A percentile compares a stretch with the other conserved stretches of the same genome.
Conservation (phyloP, 768 basidiomycete species). For the Pleurotus tuber-regium region DNA sequence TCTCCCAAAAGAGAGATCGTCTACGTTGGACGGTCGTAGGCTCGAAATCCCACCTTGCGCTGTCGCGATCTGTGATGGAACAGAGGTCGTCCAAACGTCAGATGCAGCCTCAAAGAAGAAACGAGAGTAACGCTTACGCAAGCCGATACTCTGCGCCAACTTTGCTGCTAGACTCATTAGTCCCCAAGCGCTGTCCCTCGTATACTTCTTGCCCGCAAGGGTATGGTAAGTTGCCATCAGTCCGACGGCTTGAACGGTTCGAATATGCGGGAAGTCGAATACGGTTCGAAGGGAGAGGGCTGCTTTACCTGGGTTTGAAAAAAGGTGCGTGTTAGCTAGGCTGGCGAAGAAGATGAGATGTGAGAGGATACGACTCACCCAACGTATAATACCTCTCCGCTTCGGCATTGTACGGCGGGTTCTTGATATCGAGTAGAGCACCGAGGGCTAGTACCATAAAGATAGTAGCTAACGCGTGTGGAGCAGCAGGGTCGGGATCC, state of each 20-base stretch:
- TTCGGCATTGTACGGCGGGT: constrained; percentile 51
- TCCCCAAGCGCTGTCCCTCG: constrained; percentile 48
- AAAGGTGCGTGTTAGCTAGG: neutral
- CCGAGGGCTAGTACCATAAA: constrained; percentile 64
- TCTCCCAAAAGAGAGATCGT: constrained; percentile 37
- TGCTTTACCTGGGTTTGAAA: constrained; percentile 25
- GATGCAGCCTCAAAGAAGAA: neutral
- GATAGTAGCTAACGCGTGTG: constrained; percentile 52
- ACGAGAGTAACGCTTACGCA: constrained; percentile 26
- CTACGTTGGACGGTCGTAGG: constrained; percentile 33
- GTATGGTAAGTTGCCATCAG: constrained; percentile 56
- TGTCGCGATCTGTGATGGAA: constrained; percentile 32
- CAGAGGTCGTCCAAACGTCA: neutral
- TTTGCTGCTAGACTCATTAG: constrained; percentile 58
- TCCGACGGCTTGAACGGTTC: constrained; percentile 58
- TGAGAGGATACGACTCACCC: constrained; percentile 35
- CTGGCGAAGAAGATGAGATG: neutral
- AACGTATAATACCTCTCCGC: constrained; percentile 61
- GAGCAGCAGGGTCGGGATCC: constrained; percentile 14
- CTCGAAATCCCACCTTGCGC: constrained; percentile 39
- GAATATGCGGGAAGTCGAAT: constrained; percentile 52
- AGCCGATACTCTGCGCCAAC: constrained; percentile 50
- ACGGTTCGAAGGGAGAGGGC: constrained; percentile 49
- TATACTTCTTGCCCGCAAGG: constrained; percentile 50
- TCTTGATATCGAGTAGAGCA: constrained; percentile 52